These are phyloP conservation scores for Sugiyamaella qingdaonensis DNA, from an alignment of 805 yeast species.

Conservation along the genomic window DNA sequence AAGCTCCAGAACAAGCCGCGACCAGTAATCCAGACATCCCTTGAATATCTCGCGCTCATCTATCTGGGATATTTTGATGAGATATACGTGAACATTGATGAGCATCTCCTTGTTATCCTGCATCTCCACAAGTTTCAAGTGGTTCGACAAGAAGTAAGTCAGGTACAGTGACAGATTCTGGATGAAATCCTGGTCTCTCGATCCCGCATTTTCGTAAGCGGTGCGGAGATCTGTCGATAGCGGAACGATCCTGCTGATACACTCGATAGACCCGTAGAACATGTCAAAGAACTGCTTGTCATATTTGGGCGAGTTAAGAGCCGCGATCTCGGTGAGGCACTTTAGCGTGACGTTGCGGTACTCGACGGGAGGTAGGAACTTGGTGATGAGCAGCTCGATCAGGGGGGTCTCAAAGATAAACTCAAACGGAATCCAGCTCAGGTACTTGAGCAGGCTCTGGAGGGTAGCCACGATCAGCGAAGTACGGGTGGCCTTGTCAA, in stretches of 20 bases:
- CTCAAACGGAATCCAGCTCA: slow-evolving; percentile 92
- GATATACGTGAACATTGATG: slow-evolving; percentile 69
- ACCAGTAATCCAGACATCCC: slow-evolving; percentile 94
- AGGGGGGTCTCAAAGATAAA: slow-evolving; percentile 86
- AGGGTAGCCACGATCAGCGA: slow-evolving; percentile 81
- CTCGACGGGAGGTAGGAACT: slow-evolving; percentile 72
- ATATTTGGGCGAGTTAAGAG: slow-evolving; percentile 51
- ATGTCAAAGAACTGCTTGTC: slow-evolving; percentile 58
- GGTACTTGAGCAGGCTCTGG: slow-evolving; percentile 73
- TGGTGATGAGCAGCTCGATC: slow-evolving; percentile 63
- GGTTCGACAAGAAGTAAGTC: slow-evolving; percentile 76
- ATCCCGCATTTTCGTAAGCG: slow-evolving; percentile 68
- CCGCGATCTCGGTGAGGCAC: slow-evolving; percentile 88
- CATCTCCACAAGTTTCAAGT: slow-evolving; percentile 51
- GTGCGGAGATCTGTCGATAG: slow-evolving; percentile 63
- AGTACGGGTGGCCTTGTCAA: slow-evolving; percentile 83
- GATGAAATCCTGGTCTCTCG: slow-evolving; percentile 86
- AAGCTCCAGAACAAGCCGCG: slow-evolving; percentile 72
- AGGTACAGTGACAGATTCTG: slow-evolving; percentile 94
- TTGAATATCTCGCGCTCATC: slow-evolving; percentile 96
- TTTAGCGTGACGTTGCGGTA: slow-evolving; percentile 82
- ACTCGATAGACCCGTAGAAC: slow-evolving; percentile 71
- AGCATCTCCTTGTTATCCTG: slow-evolving; percentile 57
- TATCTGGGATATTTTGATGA: slow-evolving; percentile 79
- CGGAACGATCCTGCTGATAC: slow-evolving; percentile 66